Conservation (phyloP, 1,284 basidiomycete genomes). For the Austroboletus novae-zelandiae region DNA sequence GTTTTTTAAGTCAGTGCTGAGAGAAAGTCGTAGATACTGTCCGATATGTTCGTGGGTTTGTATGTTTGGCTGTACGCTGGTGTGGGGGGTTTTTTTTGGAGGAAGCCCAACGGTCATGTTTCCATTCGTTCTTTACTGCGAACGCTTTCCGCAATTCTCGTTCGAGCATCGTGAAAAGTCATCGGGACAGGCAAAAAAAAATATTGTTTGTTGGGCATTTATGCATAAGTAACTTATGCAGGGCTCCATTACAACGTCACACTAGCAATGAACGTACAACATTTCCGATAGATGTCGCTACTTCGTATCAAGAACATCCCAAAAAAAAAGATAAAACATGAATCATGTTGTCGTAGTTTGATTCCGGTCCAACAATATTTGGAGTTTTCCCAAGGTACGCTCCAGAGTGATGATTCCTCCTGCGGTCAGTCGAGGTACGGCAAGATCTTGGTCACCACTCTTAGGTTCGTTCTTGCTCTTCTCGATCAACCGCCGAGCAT, state of each 20-base stretch:
- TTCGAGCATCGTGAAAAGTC: constrained; percentile 2
- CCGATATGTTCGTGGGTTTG: constrained; percentile 8
- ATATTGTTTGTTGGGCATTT: constrained; percentile 12
- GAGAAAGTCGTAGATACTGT: constrained; percentile 3
- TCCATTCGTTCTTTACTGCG: constrained; percentile 25
- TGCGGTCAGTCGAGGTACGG: constrained; percentile 72
- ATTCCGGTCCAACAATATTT: constrained; percentile 31
- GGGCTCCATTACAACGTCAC: constrained; percentile 11
- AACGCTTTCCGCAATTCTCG: constrained; percentile 10
- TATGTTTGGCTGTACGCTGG: constrained; percentile 3
- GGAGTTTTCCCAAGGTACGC: constrained; percentile 63
- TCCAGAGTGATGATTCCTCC: constrained; percentile 82
- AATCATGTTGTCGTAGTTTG: constrained; percentile 14
- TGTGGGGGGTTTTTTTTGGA: constrained; percentile 13
- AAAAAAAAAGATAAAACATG: constrained; percentile 12
- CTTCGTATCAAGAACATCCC: constrained; percentile 14
- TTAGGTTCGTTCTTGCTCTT: constrained; percentile 52
- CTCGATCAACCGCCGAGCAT: constrained; percentile 63
- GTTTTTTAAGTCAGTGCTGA: constrained; percentile 52
- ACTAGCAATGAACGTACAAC: constrained; percentile 30
- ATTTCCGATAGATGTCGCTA: constrained; percentile 26
- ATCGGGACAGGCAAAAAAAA: neutral
- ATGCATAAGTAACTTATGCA: constrained; percentile 4
- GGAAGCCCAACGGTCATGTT: constrained; percentile 10
- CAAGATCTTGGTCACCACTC: constrained; percentile 52